Evolutionary conservation across 306 rosid genomes (phyloP).

Genomic region (Hippophae tibetana): DNA sequence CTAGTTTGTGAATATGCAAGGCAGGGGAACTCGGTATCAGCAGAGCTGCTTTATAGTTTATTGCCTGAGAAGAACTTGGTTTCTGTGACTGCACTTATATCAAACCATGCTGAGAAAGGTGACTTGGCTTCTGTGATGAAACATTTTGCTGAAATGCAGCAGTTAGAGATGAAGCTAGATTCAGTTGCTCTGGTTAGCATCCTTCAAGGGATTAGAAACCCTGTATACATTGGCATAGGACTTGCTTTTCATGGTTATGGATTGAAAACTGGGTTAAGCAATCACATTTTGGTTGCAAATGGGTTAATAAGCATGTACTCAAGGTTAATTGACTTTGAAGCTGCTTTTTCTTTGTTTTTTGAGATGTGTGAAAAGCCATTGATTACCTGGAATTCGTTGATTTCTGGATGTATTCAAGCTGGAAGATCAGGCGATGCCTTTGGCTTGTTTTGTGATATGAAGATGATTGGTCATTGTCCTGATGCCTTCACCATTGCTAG

Average conservation of each 20-base stretch:
- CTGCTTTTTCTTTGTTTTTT: slow-evolving; percentile 38
- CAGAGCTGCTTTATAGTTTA: slow-evolving; percentile 36
- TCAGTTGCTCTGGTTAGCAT: slow-evolving; percentile 63
- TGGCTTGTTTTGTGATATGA: slow-evolving; percentile 54
- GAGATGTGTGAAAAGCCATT: slow-evolving; percentile 37
- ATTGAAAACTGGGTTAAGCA: slow-evolving; percentile 39
- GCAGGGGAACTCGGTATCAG: slow-evolving; percentile 31
- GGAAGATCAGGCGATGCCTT: slow-evolving; percentile 61
- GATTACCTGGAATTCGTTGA: slow-evolving; percentile 66
- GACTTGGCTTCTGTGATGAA: slow-evolving; percentile 33
- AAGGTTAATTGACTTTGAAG: slow-evolving; percentile 48
- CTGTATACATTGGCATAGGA: slow-evolving; percentile 43
- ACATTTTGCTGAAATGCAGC: slow-evolving; percentile 37
- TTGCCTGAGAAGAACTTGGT: slow-evolving; percentile 44
- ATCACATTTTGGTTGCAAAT: slow-evolving; percentile 45
- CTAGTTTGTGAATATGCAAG: slow-evolving; percentile 57
- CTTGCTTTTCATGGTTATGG: slow-evolving; percentile 57
- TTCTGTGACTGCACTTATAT: slow-evolving; percentile 54
- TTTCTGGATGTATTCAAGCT: slow-evolving; percentile 66
- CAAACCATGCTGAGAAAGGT: slow-evolving; percentile 51
- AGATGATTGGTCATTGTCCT: slow-evolving; percentile 35
- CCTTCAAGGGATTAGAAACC: slow-evolving; percentile 52
- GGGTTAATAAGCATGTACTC: slow-evolving; percentile 76
- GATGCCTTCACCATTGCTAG: slow-evolving; percentile 61
- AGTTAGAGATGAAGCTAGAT: slow-evolving; percentile 44